Conservation (phyloP, 1,284 basidiomycete species). For the Pseudozyma sp. region DNA sequence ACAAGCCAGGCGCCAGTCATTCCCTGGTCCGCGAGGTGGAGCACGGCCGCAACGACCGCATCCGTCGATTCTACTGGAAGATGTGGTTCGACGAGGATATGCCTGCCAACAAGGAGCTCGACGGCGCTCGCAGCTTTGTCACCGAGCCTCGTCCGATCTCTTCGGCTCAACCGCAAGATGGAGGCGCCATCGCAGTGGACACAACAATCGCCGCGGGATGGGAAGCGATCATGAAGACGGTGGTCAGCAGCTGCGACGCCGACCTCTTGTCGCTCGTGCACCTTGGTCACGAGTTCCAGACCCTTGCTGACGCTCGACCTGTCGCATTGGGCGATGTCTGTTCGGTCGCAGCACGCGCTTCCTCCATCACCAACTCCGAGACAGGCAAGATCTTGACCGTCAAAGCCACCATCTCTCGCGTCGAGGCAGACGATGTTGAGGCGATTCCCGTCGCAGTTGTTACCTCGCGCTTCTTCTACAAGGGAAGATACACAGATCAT, state of each 20-base stretch:
- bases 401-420: slow-evolving; percentile 47
- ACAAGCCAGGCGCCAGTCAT: slow-evolving; percentile 77
- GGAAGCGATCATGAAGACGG: slow-evolving; percentile 70
- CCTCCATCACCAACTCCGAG: slow-evolving; percentile 88
- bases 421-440: slow-evolving; percentile 70
- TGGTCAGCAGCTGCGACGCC: slow-evolving; percentile 57
- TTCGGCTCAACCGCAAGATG: slow-evolving; percentile 3
- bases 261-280: slow-evolving; percentile 90
- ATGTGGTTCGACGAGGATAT: slow-evolving; percentile 77
- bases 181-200: slow-evolving; percentile 78
- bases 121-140: slow-evolving; percentile 73
- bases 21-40: slow-evolving; percentile 92
- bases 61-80: slow-evolving; percentile 74
- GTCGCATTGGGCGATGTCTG: slow-evolving; percentile 88
- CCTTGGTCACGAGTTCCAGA: slow-evolving; percentile 92
- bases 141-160: slow-evolving; percentile 85
- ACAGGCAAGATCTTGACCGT: slow-evolving; percentile 77
- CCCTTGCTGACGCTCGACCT: slow-evolving; percentile 80
- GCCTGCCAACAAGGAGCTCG: slow-evolving; percentile 69
- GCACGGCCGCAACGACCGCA: slow-evolving; percentile 84
- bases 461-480: slow-evolving; percentile 93
- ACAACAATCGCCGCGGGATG: slow-evolving; percentile 97
- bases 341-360: slow-evolving; percentile 86
- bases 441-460: slow-evolving; percentile 96
- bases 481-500: slow-evolving; percentile 73